These are phyloP conservation scores for Mrakia blollopis DNA, from an alignment of 768 basidiomycete genomes.

Conservation along the genomic window DNA sequence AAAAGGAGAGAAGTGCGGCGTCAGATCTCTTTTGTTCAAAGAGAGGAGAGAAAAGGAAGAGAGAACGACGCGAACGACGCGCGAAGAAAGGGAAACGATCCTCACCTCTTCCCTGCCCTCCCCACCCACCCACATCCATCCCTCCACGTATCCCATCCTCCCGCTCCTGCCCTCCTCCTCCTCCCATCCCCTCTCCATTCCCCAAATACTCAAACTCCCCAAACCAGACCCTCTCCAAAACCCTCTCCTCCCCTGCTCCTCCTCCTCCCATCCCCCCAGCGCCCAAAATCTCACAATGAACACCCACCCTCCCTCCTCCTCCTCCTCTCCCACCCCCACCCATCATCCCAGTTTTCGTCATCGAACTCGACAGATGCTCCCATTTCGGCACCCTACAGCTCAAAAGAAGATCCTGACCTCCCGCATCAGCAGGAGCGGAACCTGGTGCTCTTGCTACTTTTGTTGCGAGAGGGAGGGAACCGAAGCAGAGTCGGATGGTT, in stretches of 20 bases:
- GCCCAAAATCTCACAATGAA: conserved; percentile 25
- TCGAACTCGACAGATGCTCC: neutral
- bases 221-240: conserved; percentile 28
- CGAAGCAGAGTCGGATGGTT: conserved; percentile 29
- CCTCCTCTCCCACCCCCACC: neutral
- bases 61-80: neutral
- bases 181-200: too few relatives aligned
- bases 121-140: neutral
- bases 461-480: conserved; percentile 21
- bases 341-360: neutral
- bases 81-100: neutral
- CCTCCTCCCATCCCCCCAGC: neutral
- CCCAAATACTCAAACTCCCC: conserved; percentile 20
- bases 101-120: neutral
- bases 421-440: neutral
- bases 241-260: conserved; percentile 6
- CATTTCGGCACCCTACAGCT: conserved; percentile 14
- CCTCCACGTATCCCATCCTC: neutral
- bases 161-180: too few relatives aligned
- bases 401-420: conserved; percentile 24
- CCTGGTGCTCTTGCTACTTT: conserved; percentile 16
- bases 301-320: neutral
- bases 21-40: too few relatives aligned
- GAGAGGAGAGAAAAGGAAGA: neutral
- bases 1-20: neutral